A percentile compares a stretch with the other conserved stretches of the same genome.
phyloP scores from a whole-genome alignment of 108 stramenopile species.

The Cyclotella sp. region DNA sequence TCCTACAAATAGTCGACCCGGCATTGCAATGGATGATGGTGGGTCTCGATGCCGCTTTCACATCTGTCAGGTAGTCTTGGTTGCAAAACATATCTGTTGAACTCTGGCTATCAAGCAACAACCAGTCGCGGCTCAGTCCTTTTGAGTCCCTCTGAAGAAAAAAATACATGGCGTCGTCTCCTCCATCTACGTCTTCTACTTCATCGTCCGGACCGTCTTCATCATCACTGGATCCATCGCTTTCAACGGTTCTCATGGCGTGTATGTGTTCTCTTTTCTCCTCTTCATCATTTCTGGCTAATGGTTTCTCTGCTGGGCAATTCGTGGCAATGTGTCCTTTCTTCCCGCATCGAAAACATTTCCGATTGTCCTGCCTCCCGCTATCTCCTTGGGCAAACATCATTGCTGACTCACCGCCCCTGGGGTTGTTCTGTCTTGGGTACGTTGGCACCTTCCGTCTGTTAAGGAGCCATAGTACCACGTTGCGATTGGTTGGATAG shows the following conservation, averaged over 20 bases:
- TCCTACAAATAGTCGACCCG: background rate
- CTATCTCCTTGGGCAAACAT: background rate
- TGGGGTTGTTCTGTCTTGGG: background rate
- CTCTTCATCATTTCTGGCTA: background rate
- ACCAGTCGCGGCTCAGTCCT: background rate
- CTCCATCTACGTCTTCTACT: background rate
- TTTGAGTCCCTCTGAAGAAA: too few relatives aligned
- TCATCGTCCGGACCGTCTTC: background rate
- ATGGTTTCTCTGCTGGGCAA: background rate
- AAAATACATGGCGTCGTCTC: too few relatives aligned
- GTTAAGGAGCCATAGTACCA: background rate
- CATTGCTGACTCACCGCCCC: background rate
- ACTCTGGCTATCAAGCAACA: background rate
- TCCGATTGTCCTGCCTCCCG: background rate
- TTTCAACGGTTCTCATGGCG: background rate
- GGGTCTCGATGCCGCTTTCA: background rate
- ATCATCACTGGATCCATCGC: background rate
- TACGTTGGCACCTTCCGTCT: background rate
- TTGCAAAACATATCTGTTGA: slow-evolving; percentile 6
- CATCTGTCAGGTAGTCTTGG: background rate
- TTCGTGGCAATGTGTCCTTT: background rate
- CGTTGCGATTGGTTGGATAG: background rate
- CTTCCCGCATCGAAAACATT: background rate
- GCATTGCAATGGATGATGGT: slow-evolving; percentile 11
- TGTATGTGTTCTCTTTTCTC: background rate